Percentiles rank a stretch among this genome's conserved stretches.
Conservation (phyloP, 2,329 filamentous ascomycete species). For the Alternaria metachromatica region DNA sequence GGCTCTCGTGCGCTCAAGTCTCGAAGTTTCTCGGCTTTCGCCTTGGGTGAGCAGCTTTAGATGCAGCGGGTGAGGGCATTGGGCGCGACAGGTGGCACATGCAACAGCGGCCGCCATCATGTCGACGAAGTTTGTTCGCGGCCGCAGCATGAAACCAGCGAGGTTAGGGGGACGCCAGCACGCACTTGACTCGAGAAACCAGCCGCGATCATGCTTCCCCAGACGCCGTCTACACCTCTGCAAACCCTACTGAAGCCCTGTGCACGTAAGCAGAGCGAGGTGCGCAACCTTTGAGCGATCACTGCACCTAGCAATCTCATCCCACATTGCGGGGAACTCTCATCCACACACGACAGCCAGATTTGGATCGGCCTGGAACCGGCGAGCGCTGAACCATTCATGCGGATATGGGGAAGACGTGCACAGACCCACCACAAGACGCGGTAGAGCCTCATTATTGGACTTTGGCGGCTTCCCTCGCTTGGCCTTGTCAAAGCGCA, state of each 20-base stretch:
- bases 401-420: slow-evolving; percentile 6
- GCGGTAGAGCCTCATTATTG: slow-evolving; percentile 3
- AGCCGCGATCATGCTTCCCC: slow-evolving; percentile 4
- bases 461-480: not conserved
- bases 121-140: not conserved
- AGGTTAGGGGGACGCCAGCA: slow-evolving; percentile 1
- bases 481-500: not conserved
- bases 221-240: slow-evolving; percentile 1
- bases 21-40: not conserved
- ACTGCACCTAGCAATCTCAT: slow-evolving; percentile 6
- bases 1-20: slow-evolving; percentile 7
- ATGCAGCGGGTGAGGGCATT: not conserved
- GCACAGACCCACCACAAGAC: not conserved
- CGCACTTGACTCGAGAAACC: slow-evolving; percentile 2
- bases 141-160: not conserved
- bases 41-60: not conserved
- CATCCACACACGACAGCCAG: not conserved
- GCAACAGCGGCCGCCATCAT: not conserved
- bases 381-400: slow-evolving; percentile 7
- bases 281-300: not conserved
- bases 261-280: not conserved
- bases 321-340: slow-evolving; percentile 10
- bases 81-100: not conserved
- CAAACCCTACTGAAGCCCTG: not conserved
- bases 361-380: slow-evolving; percentile 1